Evolutionary conservation across 2,329 filamentous ascomycete genomes (phyloP).

Genomic region (Penicillium glabrum): DNA sequence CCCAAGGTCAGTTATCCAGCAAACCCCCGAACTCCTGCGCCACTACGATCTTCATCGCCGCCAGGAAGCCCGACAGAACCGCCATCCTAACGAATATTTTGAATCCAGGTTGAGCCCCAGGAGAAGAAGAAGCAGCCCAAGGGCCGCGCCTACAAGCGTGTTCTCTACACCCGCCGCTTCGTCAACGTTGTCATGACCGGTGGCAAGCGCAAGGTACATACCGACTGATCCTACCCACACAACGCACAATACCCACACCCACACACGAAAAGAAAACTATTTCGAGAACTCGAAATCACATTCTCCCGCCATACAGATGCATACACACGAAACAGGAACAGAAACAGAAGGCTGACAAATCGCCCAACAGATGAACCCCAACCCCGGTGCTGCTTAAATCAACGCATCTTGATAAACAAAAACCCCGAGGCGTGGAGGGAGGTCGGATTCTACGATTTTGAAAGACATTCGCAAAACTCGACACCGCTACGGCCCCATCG

Average conservation of each 20-base stretch:
- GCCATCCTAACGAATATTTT: conserved; percentile 19
- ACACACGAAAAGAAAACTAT: conserved; percentile 31
- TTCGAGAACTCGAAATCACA: neutral
- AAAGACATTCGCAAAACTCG: conserved; percentile 22
- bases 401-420: conserved; percentile 22
- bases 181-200: conserved; percentile 97
- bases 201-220: conserved; percentile 91
- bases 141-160: conserved; percentile 95
- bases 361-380: conserved; percentile 73
- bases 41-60: conserved; percentile 9
- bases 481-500: conserved; percentile 23
- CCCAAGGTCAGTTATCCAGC: conserved; percentile 34
- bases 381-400: conserved; percentile 69
- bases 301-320: neutral
- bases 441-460: conserved; percentile 23
- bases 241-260: neutral
- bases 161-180: conserved; percentile 95
- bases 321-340: conserved; percentile 2
- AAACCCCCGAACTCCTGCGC: conserved; percentile 7
- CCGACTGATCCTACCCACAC: conserved; percentile 15
- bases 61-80: conserved; percentile 4
- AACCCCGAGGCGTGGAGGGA: conserved; percentile 22
- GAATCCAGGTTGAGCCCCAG: conserved; percentile 29
- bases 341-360: conserved; percentile 16
- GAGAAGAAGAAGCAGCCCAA: conserved; percentile 98